Evolutionary conservation across 2,329 filamentous ascomycete species (phyloP).

Genomic region (Esteya vermicola): DNA sequence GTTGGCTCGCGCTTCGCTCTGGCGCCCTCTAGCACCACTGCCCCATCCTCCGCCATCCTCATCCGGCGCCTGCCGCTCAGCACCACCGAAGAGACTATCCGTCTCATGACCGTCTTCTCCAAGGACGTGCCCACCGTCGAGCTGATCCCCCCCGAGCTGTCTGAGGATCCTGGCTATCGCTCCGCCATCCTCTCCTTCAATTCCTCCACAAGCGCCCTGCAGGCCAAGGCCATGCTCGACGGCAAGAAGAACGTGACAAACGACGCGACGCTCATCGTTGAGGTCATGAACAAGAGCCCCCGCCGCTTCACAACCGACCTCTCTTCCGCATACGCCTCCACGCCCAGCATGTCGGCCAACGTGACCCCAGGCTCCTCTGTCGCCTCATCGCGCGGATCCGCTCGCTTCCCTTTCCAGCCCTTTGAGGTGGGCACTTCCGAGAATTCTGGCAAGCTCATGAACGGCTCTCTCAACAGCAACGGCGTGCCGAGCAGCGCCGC

Average conservation of each 20-base stretch:
- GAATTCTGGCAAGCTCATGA: too few relatives aligned
- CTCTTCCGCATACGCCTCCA: too few relatives aligned
- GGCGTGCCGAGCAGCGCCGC: slow-evolving; percentile 11
- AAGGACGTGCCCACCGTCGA: slow-evolving; percentile 38
- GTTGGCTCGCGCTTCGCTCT: slow-evolving; percentile 18
- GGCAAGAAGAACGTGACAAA: slow-evolving; percentile 37
- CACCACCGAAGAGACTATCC: slow-evolving; percentile 37
- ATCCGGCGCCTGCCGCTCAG: slow-evolving; percentile 40
- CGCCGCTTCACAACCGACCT: slow-evolving; percentile 13
- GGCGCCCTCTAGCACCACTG: slow-evolving; percentile 19
- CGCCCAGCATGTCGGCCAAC: slow-evolving; percentile 7
- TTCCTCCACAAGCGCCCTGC: slow-evolving; percentile 34
- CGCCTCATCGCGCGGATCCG: slow-evolving; percentile 29
- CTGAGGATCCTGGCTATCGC: slow-evolving; percentile 33
- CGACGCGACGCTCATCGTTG: slow-evolving; percentile 38
- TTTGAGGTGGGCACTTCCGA: slow-evolving; percentile 42
- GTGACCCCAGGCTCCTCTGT: slow-evolving; percentile 22
- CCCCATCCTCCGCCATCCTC: slow-evolving; percentile 25
- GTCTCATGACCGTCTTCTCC: slow-evolving; percentile 44
- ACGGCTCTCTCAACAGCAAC: too few relatives aligned
- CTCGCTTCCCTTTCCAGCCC: slow-evolving; percentile 48
- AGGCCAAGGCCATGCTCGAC: slow-evolving; percentile 43
- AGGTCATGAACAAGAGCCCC: slow-evolving; percentile 34
- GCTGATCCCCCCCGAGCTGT: slow-evolving; percentile 32
- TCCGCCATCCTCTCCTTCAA: slow-evolving; percentile 41